These are phyloP conservation scores for Eimeria acervulina DNA, from an alignment of 169 alveolate genomes.

Conservation along the genomic window DNA sequence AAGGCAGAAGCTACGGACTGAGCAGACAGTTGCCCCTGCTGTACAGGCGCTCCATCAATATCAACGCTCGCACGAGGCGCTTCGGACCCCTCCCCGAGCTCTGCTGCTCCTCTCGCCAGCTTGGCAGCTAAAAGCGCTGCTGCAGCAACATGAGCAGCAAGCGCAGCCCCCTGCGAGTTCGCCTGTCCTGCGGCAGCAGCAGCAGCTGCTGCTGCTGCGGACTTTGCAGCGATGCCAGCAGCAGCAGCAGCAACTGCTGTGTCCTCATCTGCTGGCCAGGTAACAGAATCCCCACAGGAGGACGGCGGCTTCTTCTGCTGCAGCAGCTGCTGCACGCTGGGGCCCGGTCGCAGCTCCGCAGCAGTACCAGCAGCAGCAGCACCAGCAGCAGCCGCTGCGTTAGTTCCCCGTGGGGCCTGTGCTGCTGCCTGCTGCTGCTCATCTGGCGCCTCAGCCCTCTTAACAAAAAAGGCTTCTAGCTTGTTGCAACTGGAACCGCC, in stretches of 20 bases:
- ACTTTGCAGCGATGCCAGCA: constrained; percentile 55
- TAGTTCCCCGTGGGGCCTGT: neutral
- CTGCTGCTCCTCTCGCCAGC: constrained; percentile 69
- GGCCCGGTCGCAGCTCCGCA: constrained; percentile 19
- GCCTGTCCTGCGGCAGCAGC: constrained; percentile 52
- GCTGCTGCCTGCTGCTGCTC: constrained; percentile 65
- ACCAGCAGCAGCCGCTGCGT: constrained; percentile 2
- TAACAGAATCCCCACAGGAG: neutral
- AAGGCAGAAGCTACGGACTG: neutral
- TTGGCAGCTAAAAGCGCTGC: constrained; percentile 57
- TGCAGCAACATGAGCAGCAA: constrained; percentile 68
- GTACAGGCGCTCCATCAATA: constrained; percentile 11
- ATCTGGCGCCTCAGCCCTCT: neutral
- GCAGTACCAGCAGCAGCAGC: constrained; percentile 22
- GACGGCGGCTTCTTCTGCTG: constrained; percentile 9
- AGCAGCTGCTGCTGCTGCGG: constrained; percentile 33
- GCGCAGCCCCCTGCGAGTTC: constrained; percentile 20
- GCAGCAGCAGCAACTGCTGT: constrained; percentile 51
- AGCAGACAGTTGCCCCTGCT: neutral
- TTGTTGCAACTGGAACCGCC: neutral
- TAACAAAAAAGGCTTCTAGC: neutral
- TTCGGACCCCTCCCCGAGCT: neutral
- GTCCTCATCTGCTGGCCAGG: constrained; percentile 13
- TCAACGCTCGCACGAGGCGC: neutral
- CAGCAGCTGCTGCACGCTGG: constrained; percentile 29